Evolutionary conservation across 2,329 filamentous ascomycete genomes (phyloP).

Genomic region (Hymenoscyphus scutula): DNA sequence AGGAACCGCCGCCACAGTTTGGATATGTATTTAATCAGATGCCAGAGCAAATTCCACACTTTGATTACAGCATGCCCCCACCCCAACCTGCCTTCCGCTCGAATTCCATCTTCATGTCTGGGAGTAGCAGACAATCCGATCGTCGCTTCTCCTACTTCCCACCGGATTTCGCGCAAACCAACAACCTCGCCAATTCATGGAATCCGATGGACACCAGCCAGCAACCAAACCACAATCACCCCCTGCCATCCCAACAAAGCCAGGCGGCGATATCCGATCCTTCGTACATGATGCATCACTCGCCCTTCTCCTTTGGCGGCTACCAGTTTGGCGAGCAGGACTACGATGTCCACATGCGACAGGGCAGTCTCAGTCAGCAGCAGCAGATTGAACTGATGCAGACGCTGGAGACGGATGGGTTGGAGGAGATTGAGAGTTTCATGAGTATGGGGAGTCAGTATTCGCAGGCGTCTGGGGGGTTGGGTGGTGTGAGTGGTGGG

Average conservation of each 20-base stretch:
- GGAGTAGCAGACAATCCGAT: slow-evolving; percentile 51
- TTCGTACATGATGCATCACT: slow-evolving; percentile 33
- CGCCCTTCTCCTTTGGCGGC: slow-evolving; percentile 31
- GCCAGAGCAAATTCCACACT: slow-evolving; percentile 43
- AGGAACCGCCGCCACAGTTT: slow-evolving; percentile 49
- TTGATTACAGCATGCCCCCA: slow-evolving; percentile 28
- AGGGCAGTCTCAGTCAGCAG: slow-evolving; percentile 71
- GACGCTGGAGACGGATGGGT: slow-evolving; percentile 67
- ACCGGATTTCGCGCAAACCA: slow-evolving; percentile 46
- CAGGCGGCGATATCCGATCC: slow-evolving; percentile 27
- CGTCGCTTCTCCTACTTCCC: slow-evolving; percentile 64
- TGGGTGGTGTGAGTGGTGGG: too few species aligned
- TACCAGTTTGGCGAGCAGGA: slow-evolving; percentile 41
- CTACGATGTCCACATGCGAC: slow-evolving; percentile 47
- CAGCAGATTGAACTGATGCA: slow-evolving; percentile 84
- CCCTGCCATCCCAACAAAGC: too few species aligned
- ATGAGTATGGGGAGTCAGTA: slow-evolving; percentile 42
- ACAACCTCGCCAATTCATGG: slow-evolving; percentile 33
- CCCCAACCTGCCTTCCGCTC: slow-evolving; percentile 57
- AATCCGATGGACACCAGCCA: slow-evolving; percentile 21
- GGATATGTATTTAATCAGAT: slow-evolving; percentile 57
- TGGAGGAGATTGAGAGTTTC: slow-evolving; percentile 60
- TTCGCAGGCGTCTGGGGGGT: slow-evolving; percentile 20
- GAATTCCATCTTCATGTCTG: slow-evolving; percentile 64
- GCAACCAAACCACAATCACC: neutral